Percentiles rank a stretch among this genome's conserved stretches.
Evolutionary conservation across 257 asterid genomes (phyloP).

Genomic region (Penstemon newberryi): DNA sequence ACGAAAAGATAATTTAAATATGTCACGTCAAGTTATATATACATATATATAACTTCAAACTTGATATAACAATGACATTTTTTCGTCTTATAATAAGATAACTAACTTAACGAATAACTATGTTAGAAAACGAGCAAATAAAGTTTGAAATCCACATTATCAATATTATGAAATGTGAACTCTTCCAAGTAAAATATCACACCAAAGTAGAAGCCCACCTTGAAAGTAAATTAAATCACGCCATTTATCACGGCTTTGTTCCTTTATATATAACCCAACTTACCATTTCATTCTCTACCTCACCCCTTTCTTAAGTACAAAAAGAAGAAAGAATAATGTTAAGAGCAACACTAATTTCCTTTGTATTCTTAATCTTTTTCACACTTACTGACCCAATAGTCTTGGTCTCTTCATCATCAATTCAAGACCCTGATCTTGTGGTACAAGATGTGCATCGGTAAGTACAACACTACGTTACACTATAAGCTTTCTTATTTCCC

Average conservation of each 20-base stretch:
- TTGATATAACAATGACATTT: too few relatives aligned
- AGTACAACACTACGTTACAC: constrained; percentile 9
- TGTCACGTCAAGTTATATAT: too few relatives aligned
- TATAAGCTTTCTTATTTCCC: background rate
- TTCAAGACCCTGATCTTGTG: constrained; percentile 50
- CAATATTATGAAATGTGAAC: constrained; percentile 25
- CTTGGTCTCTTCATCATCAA: constrained; percentile 28
- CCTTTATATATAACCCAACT: constrained; percentile 41
- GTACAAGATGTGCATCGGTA: constrained; percentile 69
- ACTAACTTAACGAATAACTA: constrained; percentile 39
- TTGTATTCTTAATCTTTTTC: constrained; percentile 24
- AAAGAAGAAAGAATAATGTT: constrained; percentile 25
- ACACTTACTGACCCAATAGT: constrained; percentile 7
- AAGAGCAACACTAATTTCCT: background rate
- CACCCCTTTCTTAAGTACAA: constrained; percentile 17
- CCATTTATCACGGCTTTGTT: constrained; percentile 55
- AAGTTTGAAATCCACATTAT: constrained; percentile 8
- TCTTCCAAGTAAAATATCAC: constrained; percentile 20
- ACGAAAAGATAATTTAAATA: too few relatives aligned
- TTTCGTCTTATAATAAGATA: background rate
- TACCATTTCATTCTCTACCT: constrained; percentile 21
- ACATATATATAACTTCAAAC: too few relatives aligned
- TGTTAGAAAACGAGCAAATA: constrained; percentile 31
- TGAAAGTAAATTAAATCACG: constrained; percentile 53
- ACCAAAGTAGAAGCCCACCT: constrained; percentile 35